phyloP scores from a whole-genome alignment of 768 basidiomycete genomes.

The Hericium rajendrae region DNA sequence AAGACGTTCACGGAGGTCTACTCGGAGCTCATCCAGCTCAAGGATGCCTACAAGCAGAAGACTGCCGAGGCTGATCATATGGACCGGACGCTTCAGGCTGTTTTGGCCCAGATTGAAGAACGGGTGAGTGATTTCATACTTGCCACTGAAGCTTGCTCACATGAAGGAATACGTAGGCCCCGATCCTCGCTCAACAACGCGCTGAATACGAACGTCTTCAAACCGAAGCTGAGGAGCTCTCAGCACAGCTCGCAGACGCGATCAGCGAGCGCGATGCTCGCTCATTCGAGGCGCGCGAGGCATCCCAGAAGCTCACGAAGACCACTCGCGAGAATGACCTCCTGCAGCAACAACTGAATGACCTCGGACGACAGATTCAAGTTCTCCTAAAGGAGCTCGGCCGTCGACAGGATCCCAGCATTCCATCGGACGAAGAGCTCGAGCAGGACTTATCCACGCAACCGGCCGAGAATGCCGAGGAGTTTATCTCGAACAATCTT shows the following conservation, averaged over 20 bases:
- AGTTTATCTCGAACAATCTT: slow-evolving; percentile 80
- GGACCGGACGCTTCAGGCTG: slow-evolving; percentile 67
- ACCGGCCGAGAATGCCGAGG: slow-evolving; percentile 52
- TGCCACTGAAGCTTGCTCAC: background rate
- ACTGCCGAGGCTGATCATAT: slow-evolving; percentile 78
- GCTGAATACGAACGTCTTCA: slow-evolving; percentile 80
- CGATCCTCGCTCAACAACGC: slow-evolving; percentile 82
- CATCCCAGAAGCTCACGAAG: slow-evolving; percentile 19
- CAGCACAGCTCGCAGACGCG: slow-evolving; percentile 67
- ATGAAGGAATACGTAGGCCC: slow-evolving; percentile 48
- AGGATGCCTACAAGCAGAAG: slow-evolving; percentile 73
- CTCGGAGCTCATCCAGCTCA: slow-evolving; percentile 77
- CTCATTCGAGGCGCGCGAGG: slow-evolving; percentile 43
- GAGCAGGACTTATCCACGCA: slow-evolving; percentile 33
- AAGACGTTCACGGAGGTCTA: slow-evolving; percentile 95
- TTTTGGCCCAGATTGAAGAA: slow-evolving; percentile 88
- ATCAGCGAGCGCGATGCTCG: slow-evolving; percentile 68
- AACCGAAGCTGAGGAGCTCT: slow-evolving; percentile 71
- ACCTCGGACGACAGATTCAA: slow-evolving; percentile 54
- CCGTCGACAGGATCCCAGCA: slow-evolving; percentile 73
- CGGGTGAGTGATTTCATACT: slow-evolving; percentile 39
- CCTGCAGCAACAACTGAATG: slow-evolving; percentile 4
- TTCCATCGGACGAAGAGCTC: slow-evolving; percentile 61
- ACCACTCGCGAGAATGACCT: slow-evolving; percentile 5
- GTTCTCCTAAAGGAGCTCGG: slow-evolving; percentile 68